Evolutionary conservation across 208 protist genomes (phyloP).

Genomic region (Novymonas esmeraldas): DNA sequence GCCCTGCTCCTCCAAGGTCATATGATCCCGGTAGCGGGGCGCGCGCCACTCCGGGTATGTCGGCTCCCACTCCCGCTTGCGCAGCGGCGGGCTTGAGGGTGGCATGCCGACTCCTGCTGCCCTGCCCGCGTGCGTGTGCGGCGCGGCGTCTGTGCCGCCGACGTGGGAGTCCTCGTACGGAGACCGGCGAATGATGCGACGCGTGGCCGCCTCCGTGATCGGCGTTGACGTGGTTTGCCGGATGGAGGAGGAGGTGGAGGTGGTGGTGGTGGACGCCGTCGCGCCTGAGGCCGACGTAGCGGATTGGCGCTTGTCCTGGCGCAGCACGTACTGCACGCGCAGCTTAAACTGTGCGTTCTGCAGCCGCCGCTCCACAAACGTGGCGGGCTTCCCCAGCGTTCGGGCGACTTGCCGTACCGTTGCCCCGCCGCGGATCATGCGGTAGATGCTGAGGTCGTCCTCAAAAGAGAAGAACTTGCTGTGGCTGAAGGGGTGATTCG

Average conservation of each 20-base stretch:
- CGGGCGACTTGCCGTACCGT: slow-evolving; percentile 78
- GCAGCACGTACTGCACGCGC: slow-evolving; percentile 81
- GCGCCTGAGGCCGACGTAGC: slow-evolving; percentile 1
- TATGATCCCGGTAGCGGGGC: slow-evolving; percentile 57
- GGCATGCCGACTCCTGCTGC: too few relatives aligned
- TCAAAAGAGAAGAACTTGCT: slow-evolving; percentile 89
- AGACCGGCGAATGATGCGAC: slow-evolving; percentile 28
- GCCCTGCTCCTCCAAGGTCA: slow-evolving; percentile 81
- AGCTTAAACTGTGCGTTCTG: slow-evolving; percentile 90
- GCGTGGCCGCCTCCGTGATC: slow-evolving; percentile 23
- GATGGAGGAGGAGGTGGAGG: neutral
- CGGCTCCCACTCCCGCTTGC: slow-evolving; percentile 76
- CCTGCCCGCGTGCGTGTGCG: too few relatives aligned
- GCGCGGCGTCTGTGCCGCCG: neutral
- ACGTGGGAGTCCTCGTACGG: slow-evolving; percentile 16
- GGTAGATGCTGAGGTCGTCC: slow-evolving; percentile 81
- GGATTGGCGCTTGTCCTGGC: slow-evolving; percentile 48
- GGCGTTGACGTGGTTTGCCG: slow-evolving; percentile 21
- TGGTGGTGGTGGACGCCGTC: too few relatives aligned
- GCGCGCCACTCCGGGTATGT: slow-evolving; percentile 51
- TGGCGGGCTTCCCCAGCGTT: slow-evolving; percentile 83
- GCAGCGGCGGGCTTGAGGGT: neutral
- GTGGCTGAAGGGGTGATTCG: slow-evolving; percentile 89
- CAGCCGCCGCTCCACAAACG: slow-evolving; percentile 82
- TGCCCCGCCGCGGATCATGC: slow-evolving; percentile 85